Conservation (phyloP, 2,329 filamentous ascomycete species). For the Colletotrichum falcatum region DNA sequence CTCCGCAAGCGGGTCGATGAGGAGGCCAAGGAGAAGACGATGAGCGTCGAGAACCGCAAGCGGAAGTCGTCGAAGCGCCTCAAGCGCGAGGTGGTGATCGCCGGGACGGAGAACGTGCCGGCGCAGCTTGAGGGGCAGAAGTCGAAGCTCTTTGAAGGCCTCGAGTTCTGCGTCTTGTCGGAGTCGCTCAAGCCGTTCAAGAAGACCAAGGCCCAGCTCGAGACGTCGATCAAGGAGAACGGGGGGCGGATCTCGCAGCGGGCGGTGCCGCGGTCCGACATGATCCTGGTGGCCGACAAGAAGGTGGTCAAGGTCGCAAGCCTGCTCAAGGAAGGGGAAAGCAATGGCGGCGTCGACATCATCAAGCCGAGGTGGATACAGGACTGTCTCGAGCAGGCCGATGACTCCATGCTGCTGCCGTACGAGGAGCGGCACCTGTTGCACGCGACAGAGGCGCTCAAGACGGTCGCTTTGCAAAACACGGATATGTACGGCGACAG, state of each 20-base stretch:
- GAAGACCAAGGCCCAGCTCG: constrained; percentile 82
- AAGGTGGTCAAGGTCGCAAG: constrained; percentile 85
- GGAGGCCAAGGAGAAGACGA: constrained; percentile 78
- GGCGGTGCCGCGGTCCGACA: constrained; percentile 69
- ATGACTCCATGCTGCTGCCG: constrained; percentile 72
- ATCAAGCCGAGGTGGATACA: constrained; percentile 85
- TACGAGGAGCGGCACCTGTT: constrained; percentile 77
- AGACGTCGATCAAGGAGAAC: constrained; percentile 83
- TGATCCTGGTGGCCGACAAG: constrained; percentile 84
- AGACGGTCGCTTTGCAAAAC: constrained; percentile 67
- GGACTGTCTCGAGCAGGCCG: constrained; percentile 77
- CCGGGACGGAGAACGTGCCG: constrained; percentile 70
- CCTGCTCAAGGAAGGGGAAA: constrained; percentile 80
- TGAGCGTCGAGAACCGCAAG: constrained; percentile 79
- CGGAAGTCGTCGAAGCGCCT: constrained; percentile 68
- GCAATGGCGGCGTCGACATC: constrained; percentile 76
- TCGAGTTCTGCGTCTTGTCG: constrained; percentile 87
- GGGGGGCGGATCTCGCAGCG: constrained; percentile 85
- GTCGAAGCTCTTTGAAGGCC: constrained; percentile 77
- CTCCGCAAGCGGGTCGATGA: constrained; percentile 77
- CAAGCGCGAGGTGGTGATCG: constrained; percentile 77
- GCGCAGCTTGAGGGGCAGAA: constrained; percentile 65
- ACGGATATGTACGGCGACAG: constrained; percentile 86
- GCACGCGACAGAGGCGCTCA: constrained; percentile 69
- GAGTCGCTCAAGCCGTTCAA: constrained; percentile 78